These are phyloP conservation scores for Coprinopsis marcescibilis DNA, from an alignment of 768 basidiomycete species.

Conservation along the genomic window DNA sequence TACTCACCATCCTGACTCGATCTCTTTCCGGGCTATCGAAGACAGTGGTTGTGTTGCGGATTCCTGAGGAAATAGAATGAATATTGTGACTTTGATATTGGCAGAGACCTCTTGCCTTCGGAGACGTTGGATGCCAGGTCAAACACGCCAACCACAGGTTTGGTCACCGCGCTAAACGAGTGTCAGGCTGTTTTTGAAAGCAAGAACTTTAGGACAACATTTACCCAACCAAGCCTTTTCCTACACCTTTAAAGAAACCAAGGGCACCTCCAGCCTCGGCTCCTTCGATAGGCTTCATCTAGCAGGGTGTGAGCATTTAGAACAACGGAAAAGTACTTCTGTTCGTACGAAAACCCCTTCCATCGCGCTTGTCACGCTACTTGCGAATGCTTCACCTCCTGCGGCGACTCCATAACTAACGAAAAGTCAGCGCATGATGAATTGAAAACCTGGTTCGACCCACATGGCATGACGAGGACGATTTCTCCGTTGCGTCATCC, in stretches of 20 bases:
- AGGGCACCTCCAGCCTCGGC: conserved; percentile 91
- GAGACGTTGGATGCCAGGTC: conserved; percentile 93
- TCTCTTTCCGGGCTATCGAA: conserved; percentile 91
- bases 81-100: background rate
- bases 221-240: conserved; percentile 93
- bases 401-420: conserved; percentile 90
- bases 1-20: conserved; percentile 69
- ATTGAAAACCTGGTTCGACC: conserved; percentile 18
- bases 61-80: conserved; percentile 44
- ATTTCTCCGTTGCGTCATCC: conserved; percentile 88
- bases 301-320: conserved; percentile 4
- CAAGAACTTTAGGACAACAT: conserved; percentile 13
- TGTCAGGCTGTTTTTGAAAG: conserved; percentile 1
- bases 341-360: conserved; percentile 81
- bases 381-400: conserved; percentile 91
- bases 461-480: conserved; percentile 94
- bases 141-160: conserved; percentile 94
- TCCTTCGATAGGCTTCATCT: conserved; percentile 97
- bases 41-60: conserved; percentile 97
- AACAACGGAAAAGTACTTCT: background rate
- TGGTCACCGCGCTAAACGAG: conserved; percentile 75
- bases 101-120: conserved; percentile 52
- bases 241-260: conserved; percentile 97
- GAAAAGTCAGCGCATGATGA: conserved; percentile 1
- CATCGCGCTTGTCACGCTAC: conserved; percentile 90